Base-by-base conservation (phyloP, 371 early-diverging fungal genomes). In the Globomyces sp. region DNA sequence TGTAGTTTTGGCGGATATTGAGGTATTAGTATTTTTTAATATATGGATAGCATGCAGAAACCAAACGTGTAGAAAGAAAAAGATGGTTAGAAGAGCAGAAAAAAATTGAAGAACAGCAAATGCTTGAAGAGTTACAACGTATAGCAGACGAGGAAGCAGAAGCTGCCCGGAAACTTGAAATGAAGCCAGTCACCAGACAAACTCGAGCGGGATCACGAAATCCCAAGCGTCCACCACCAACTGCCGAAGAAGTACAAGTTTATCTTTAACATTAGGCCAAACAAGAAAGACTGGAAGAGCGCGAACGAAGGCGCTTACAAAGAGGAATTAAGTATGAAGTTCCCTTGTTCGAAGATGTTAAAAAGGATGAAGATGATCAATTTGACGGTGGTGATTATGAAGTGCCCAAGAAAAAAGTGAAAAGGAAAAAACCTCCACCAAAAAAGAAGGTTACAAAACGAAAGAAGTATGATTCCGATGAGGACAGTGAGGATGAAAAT, bases 391-490 rank as follows among this genome's bases (percentile, higher is more conserved):
- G 40, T 39, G 40, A 39, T n/a, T 39, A 39, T 55, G 55, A 55
- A 55, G 55, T 39, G 39, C 40, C 55, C 4, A 55, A 39, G 34
- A 39, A 36, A 55, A 39, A 55, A 6, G 5, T 40, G 4, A 40
- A 55, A 39, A 4, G 39, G n/a, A 55, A 55, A 55, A 4, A 40
- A 3, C 55, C 55, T 11, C 36, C 36, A 55, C 36, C 36, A 40
- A 55, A 55, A 55, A 55, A 55, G 55, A 55, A 55, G 13, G 40
- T 5, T 8, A 4, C 1, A 5, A 24, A 55, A n/a, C 36, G 40
- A 39, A 55, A 55, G 55, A 34, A 40, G 39, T 55, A 55, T 55
- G 55, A 55, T 55, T 55, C 55, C 0, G 55, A 55, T 3, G 55
- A 55, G 55, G 55, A 55, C 2, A 55, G 40, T 55, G 55, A 55